Base-by-base conservation (phyloP, 306 rosid species). In the Albizia julibrissin region DNA sequence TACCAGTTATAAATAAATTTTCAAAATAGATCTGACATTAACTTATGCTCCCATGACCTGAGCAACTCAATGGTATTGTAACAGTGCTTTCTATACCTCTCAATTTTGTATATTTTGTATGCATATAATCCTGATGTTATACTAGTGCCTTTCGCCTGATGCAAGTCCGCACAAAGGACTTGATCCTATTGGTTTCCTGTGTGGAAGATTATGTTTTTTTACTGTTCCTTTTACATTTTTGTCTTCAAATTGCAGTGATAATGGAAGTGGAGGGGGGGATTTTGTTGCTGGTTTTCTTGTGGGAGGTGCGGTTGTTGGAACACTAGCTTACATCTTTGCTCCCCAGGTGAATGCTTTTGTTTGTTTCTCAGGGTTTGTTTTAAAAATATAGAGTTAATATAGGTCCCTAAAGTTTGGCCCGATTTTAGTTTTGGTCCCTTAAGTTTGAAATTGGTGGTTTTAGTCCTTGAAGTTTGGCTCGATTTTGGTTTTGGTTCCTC, bases 241-340 rank as follows among this genome's bases (percentile, higher is more conserved):
- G 74, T 86, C 26, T 79, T 46, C 37, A 80, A 66, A 79, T 43
- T 75, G 79, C 91, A 93, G 94, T 75, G 94, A 89, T 75, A 86
- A 75, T 68, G 81, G 92, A 82, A 83, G 89, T 61, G 98, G 97
- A 37, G 95, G 93, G 42, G 93, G 91, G 69, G 99, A 95, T 79
- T 95, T 95, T 73, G 52, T 91, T 64, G 91, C 97, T 73, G 97
- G 99, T 44, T 95, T 95, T 87, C 80, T 95, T 75, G 75, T 95
- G 65, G 99, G 99, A 61, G 97, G 99, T 76, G 98, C 98, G 6
- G 82, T 95, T 72, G 87, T 93, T 64, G 99, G 99, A 80, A 89
- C 99, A 59, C 65, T 93, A 31, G 93, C 96, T 54, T 93, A 92
- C 77, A 52, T 91, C 82, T 95, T 95, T 76, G 98, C 98, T 80